Conservation (phyloP, 108 stramenopile genomes). For the Nitzschia palea region DNA sequence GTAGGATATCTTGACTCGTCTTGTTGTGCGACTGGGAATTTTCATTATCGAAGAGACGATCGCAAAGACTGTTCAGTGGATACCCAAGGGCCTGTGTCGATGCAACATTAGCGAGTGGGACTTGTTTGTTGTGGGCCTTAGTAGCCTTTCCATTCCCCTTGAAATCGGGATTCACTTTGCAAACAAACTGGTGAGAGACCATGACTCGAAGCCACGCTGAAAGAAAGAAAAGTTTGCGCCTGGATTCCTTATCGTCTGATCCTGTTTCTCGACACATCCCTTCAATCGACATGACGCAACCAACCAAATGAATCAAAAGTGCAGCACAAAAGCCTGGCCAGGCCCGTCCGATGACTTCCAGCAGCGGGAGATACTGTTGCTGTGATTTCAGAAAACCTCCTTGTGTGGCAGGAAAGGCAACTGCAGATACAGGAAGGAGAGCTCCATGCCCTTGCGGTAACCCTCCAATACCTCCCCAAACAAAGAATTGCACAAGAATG, state of each 20-base stretch:
- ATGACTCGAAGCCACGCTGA: conserved; percentile 42
- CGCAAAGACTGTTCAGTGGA: conserved; percentile 67
- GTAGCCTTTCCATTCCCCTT: conserved; percentile 28
- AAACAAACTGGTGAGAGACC: conserved; percentile 37
- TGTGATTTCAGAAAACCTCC: conserved; percentile 46
- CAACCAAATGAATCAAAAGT: conserved; percentile 65
- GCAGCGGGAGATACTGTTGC: conserved; percentile 50
- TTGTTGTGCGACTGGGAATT: not conserved
- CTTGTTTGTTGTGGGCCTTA: conserved; percentile 25
- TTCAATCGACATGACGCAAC: conserved; percentile 58
- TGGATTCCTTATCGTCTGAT: conserved; percentile 16
- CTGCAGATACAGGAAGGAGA: conserved; percentile 28
- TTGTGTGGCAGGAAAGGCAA: conserved; percentile 34
- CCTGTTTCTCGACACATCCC: not conserved
- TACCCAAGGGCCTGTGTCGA: conserved; percentile 34
- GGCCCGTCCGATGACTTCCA: conserved; percentile 37
- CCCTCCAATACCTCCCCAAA: conserved; percentile 52
- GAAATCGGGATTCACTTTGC: conserved; percentile 15
- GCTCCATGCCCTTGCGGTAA: conserved; percentile 25
- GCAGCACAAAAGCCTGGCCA: conserved; percentile 72
- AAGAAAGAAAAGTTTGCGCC: conserved; percentile 47
- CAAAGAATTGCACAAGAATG: conserved; percentile 44
- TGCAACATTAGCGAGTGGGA: conserved; percentile 20
- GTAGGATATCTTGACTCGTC: conserved; percentile 17
- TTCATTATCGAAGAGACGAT: conserved; percentile 37